These are phyloP conservation scores for Syzygium aromaticum DNA, from an alignment of 345 rosid species.

Conservation along the genomic window DNA sequence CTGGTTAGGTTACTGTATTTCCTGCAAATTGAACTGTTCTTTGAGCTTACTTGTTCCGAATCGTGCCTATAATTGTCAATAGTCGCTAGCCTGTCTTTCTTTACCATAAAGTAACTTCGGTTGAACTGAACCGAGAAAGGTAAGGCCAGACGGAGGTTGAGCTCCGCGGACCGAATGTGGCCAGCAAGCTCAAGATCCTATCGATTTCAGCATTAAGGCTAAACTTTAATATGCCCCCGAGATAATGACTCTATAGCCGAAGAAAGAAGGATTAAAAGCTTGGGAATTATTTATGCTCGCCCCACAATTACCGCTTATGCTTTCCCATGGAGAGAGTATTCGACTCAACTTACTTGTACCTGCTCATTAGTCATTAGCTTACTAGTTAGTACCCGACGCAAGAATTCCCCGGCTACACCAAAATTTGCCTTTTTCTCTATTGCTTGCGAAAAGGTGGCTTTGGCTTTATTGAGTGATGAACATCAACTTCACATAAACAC, in stretches of 20 bases:
- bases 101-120: neutral
- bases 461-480: neutral
- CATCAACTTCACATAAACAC: neutral
- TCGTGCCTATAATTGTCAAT: neutral
- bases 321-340: neutral
- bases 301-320: neutral
- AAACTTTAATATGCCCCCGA: neutral
- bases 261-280: neutral
- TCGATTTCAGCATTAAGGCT: neutral
- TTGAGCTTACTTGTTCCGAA: neutral
- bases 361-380: neutral
- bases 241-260: neutral
- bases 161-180: neutral
- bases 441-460: neutral
- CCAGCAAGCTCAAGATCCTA: neutral
- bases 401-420: neutral
- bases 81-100: neutral
- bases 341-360: neutral
- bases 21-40: neutral
- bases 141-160: neutral
- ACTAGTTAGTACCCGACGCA: neutral
- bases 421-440: neutral
- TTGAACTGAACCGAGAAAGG: neutral
- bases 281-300: neutral
- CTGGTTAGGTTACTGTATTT: neutral